These are phyloP conservation scores for Mortierella sp. DNA, from an alignment of 371 early-diverging fungal species.

Conservation along the genomic window DNA sequence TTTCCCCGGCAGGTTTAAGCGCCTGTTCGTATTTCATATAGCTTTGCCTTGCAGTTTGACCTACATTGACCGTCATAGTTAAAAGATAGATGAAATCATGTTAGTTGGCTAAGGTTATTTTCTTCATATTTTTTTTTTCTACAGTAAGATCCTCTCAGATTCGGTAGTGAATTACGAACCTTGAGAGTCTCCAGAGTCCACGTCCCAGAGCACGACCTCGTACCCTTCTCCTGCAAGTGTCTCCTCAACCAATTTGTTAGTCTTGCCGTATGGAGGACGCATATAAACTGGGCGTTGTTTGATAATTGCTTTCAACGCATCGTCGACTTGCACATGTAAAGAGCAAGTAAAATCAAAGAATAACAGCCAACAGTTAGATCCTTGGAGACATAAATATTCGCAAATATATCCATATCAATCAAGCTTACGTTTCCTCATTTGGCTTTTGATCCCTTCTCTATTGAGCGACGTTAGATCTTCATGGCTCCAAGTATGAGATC, in stretches of 20 bases:
- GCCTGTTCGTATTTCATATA: not conserved
- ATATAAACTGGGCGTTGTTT: conserved; percentile 20
- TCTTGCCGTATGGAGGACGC: conserved; percentile 62
- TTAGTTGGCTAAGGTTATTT: too few relatives aligned
- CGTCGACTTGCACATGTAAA: conserved; percentile 7
- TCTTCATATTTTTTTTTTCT: too few relatives aligned
- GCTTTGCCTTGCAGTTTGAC: too few relatives aligned
- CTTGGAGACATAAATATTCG: not conserved
- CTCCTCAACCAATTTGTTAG: conserved; percentile 35
- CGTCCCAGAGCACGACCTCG: conserved; percentile 61
- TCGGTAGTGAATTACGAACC: not conserved
- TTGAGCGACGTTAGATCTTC: conserved; percentile 58
- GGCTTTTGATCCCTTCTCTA: not conserved
- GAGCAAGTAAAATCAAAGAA: too few relatives aligned
- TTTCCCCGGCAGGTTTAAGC: not conserved
- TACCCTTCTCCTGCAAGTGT: conserved; percentile 61
- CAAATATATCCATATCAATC: not conserved
- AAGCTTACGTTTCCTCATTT: conserved; percentile 6
- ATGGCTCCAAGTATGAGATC: conserved; percentile 66
- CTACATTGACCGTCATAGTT: too few relatives aligned
- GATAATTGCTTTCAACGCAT: conserved; percentile 14
- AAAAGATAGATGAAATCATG: too few relatives aligned
- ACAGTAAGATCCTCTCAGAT: too few relatives aligned
- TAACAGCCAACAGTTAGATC: not conserved
- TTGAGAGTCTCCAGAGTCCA: conserved; percentile 60